Conservation (phyloP, 495 filamentous ascomycete genomes). For the Talaromyces adpressus region DNA sequence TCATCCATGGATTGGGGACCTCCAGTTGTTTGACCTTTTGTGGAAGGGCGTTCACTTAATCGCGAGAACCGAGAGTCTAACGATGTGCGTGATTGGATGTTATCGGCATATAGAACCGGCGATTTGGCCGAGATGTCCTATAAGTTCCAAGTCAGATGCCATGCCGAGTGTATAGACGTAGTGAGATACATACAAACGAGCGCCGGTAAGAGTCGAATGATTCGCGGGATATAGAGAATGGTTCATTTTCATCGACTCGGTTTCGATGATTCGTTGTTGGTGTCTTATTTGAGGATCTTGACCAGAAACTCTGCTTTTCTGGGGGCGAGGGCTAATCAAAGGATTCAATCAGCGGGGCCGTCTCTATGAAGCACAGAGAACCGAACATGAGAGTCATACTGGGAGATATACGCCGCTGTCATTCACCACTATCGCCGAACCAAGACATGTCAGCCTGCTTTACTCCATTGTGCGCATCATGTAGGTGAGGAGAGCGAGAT, state of each 20-base stretch:
- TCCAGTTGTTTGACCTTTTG: slow-evolving; percentile 42
- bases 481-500: neutral
- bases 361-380: neutral
- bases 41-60: slow-evolving; percentile 41
- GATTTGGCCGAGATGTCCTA: slow-evolving; percentile 92
- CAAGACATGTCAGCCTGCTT: neutral
- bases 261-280: slow-evolving; percentile 64
- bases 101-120: slow-evolving; percentile 56
- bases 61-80: slow-evolving; percentile 67
- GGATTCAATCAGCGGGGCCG: neutral
- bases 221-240: slow-evolving; percentile 94
- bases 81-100: slow-evolving; percentile 57
- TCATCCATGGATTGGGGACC: slow-evolving; percentile 56
- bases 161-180: slow-evolving; percentile 2
- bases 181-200: slow-evolving; percentile 68
- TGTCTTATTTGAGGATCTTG: slow-evolving; percentile 58
- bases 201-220: slow-evolving; percentile 96
- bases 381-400: slow-evolving; percentile 40
- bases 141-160: neutral
- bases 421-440: slow-evolving; percentile 69
- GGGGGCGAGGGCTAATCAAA: slow-evolving; percentile 71
- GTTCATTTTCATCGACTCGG: slow-evolving; percentile 74
- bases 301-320: slow-evolving; percentile 83
- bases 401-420: slow-evolving; percentile 95
- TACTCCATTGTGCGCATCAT: neutral